These are phyloP conservation scores for Blumeria hordei DNA, from an alignment of 2,329 filamentous ascomycete species.

Conservation along the genomic window DNA sequence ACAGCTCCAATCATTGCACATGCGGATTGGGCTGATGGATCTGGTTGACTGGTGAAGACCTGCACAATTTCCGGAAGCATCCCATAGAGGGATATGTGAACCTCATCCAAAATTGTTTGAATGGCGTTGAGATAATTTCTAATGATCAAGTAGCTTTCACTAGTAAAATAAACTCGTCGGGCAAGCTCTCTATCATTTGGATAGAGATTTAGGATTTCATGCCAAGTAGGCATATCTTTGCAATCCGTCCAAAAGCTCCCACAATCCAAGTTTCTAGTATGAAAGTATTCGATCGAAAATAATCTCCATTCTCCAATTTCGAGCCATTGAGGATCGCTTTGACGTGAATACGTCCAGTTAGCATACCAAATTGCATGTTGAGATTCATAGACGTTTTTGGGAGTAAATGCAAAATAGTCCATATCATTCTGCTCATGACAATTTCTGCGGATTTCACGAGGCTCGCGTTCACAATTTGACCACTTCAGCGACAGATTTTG, in stretches of 20 bases:
- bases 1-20: background rate
- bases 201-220: background rate
- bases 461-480: too few relatives aligned
- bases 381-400: slow-evolving; percentile 3
- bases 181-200: slow-evolving; percentile 2
- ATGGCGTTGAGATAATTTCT: slow-evolving; percentile 3
- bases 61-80: slow-evolving; percentile 2
- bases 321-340: slow-evolving; percentile 1
- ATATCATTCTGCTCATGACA: background rate
- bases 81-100: slow-evolving; percentile 1
- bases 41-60: slow-evolving; percentile 1
- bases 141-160: slow-evolving; percentile 1
- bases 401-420: slow-evolving; percentile 3
- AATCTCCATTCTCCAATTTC: slow-evolving; percentile 3
- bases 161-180: slow-evolving; percentile 3
- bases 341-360: slow-evolving; percentile 2
- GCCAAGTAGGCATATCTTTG: background rate
- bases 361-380: slow-evolving; percentile 3
- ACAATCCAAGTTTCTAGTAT: slow-evolving; percentile 3
- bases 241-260: slow-evolving; percentile 2
- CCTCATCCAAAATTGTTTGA: background rate
- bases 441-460: too few relatives aligned
- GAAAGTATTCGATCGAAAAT: slow-evolving; percentile 2
- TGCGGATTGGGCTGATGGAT: background rate
- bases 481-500: too few relatives aligned